Evolutionary conservation across 768 basidiomycete genomes (phyloP).

Genomic region (Leccinum subgranulosum): DNA sequence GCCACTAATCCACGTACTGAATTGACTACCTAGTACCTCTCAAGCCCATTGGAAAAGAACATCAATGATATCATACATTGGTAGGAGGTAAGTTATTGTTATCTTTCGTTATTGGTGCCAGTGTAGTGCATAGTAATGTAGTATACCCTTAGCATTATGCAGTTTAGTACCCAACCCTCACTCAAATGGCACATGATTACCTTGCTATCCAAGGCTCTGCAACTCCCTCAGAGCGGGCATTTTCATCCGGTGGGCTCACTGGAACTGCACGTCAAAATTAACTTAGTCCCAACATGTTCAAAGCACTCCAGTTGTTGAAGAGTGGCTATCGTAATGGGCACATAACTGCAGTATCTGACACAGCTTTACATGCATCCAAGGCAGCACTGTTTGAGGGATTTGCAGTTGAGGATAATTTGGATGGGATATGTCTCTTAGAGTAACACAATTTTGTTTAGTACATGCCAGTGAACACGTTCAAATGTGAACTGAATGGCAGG

Average conservation of each 20-base stretch:
- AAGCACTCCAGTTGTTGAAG: neutral
- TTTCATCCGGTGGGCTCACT: neutral
- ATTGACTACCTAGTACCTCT: neutral
- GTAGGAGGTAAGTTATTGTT: neutral
- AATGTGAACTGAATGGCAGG: no score
- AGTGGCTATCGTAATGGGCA: neutral
- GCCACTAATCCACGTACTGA: no score
- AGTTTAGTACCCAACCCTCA: neutral
- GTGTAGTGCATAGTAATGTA: neutral
- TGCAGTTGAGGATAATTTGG: neutral
- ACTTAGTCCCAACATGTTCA: neutral
- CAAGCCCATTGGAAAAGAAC: neutral
- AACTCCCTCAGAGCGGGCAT: neutral
- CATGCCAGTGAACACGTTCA: no score
- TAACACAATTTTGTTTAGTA: no score
- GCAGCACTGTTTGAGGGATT: neutral
- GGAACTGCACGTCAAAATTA: neutral
- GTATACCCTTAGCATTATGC: neutral
- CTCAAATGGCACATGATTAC: neutral
- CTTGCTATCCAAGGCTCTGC: neutral
- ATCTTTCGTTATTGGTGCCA: neutral
- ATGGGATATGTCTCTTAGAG: no score
- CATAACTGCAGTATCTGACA: neutral
- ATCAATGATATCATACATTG: neutral
- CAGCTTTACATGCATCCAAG: neutral